Conservation (phyloP, 345 rosid genomes). For the Sisymbrium irio region DNA sequence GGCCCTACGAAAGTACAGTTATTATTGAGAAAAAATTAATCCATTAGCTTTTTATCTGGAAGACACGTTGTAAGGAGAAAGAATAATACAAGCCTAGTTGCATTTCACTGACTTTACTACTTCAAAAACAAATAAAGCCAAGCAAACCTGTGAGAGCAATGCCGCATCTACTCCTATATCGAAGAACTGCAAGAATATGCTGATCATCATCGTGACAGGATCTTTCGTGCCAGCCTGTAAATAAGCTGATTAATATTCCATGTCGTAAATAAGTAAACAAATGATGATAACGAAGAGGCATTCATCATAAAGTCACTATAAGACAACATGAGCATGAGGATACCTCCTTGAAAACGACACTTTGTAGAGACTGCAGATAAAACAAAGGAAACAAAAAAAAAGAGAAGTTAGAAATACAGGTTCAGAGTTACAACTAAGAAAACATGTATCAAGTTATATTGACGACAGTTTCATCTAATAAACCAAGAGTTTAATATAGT, state of each 20-base stretch:
- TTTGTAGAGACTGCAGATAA: constrained; percentile 89
- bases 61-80: background rate
- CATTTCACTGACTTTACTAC: background rate
- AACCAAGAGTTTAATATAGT: constrained; percentile 12
- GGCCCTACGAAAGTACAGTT: background rate
- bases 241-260: constrained; percentile 30
- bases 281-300: background rate
- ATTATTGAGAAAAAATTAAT: background rate
- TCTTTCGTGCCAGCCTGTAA: constrained; percentile 93
- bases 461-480: background rate
- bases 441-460: background rate
- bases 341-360: constrained; percentile 99
- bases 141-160: constrained; percentile 81
- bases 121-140: background rate
- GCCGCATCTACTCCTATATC: constrained; percentile 94
- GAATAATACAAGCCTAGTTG: background rate
- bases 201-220: constrained; percentile 91
- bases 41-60: constrained; percentile 2
- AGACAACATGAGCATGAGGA: constrained; percentile 8
- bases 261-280: background rate
- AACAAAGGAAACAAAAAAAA: constrained; percentile 17
- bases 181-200: constrained; percentile 89
- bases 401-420: constrained; percentile 22
- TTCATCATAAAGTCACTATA: background rate
- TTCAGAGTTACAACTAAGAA: constrained; percentile 4